Conservation (phyloP, 495 filamentous ascomycete species). For the Evernia prunastri region DNA sequence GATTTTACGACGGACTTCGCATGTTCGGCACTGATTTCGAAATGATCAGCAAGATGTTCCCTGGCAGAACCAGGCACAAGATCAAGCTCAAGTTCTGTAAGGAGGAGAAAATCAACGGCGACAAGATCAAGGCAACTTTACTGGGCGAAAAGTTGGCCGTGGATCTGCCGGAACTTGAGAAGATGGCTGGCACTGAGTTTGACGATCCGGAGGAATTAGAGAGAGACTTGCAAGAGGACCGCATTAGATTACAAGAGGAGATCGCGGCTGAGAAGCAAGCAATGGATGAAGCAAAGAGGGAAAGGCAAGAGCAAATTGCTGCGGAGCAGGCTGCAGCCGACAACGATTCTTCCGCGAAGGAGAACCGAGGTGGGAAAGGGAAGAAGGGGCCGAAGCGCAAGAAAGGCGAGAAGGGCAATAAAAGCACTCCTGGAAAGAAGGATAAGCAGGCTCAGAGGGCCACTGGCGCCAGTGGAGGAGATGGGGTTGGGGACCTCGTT, state of each 20-base stretch:
- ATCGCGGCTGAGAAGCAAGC: constrained; percentile 52
- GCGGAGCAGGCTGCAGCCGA: constrained; percentile 36
- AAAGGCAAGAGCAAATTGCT: constrained; percentile 32
- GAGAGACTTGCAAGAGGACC: constrained; percentile 65
- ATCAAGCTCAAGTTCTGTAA: constrained; percentile 91
- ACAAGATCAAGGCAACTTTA: constrained; percentile 61
- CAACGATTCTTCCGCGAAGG: constrained; percentile 32
- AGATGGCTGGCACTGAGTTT: constrained; percentile 50
- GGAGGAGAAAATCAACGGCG: constrained; percentile 74
- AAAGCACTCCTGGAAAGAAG: neutral
- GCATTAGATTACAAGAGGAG: constrained; percentile 56
- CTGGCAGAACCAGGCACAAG: constrained; percentile 62
- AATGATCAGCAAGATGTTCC: constrained; percentile 79
- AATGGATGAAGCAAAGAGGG: constrained; percentile 32
- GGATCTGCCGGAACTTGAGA: constrained; percentile 61
- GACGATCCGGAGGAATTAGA: constrained; percentile 50
- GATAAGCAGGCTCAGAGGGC: neutral
- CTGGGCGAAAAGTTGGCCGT: constrained; percentile 52
- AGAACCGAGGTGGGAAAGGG: constrained; percentile 30
- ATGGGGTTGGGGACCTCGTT: constrained; percentile 10
- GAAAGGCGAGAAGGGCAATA: constrained; percentile 11
- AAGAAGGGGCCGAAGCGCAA: constrained; percentile 21
- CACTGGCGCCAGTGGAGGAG: neutral
- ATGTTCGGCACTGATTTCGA: constrained; percentile 94
- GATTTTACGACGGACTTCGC: constrained; percentile 75